Evolutionary conservation across 306 rosid species (phyloP).

Genomic region (Prinsepia uniflora): DNA sequence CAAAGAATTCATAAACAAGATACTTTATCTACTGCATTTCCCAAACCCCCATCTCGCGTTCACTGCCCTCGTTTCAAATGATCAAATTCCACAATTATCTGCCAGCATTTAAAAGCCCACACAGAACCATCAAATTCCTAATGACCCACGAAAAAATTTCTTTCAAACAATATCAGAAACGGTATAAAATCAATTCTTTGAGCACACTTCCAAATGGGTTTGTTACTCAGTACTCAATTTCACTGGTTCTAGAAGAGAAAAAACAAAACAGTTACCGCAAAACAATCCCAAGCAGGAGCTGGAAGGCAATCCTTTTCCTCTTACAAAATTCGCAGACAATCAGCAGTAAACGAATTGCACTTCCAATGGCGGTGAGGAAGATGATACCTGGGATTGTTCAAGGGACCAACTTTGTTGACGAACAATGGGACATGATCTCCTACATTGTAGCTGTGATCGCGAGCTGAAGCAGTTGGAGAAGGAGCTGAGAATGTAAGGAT

Average conservation of each 20-base stretch:
- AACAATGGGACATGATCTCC: conserved; percentile 53
- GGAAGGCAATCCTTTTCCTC: not conserved
- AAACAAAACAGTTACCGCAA: not conserved
- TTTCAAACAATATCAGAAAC: not conserved
- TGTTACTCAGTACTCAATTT: not conserved
- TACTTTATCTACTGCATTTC: not conserved
- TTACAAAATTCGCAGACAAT: not conserved
- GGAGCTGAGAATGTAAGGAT: conserved; percentile 21
- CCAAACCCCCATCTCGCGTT: not conserved
- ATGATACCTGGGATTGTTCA: conserved; percentile 76
- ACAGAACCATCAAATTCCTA: not conserved
- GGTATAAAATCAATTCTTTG: not conserved
- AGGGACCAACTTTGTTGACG: conserved; percentile 82
- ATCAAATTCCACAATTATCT: not conserved
- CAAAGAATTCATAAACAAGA: not conserved
- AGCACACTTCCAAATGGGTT: conserved; percentile 7
- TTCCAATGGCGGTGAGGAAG: not conserved
- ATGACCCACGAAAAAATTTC: not conserved
- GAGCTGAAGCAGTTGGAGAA: conserved; percentile 40
- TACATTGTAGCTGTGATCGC: conserved; percentile 52
- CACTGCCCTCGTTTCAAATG: not conserved
- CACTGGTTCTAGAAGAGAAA: not conserved
- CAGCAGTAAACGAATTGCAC: not conserved
- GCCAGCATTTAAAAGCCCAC: not conserved
- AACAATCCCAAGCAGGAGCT: not conserved